Evolutionary conservation across 2,329 filamentous ascomycete species (phyloP).

Genomic region (Monosporascus sp.): DNA sequence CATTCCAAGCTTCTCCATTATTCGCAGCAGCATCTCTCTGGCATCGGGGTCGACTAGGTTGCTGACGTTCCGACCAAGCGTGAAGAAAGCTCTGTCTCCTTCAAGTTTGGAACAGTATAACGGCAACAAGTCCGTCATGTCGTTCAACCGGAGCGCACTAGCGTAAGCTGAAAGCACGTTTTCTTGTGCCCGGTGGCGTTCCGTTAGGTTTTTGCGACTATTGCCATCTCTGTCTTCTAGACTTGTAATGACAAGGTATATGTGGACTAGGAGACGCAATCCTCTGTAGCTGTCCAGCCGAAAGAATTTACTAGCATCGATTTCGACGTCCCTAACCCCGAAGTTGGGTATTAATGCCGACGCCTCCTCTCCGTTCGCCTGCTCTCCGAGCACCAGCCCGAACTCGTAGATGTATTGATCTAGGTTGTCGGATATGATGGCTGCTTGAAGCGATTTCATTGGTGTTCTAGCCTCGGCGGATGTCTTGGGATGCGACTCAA

Average conservation of each 20-base stretch:
- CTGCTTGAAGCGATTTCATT: conserved; percentile 70
- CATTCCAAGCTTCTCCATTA: conserved; percentile 71
- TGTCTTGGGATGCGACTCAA: conserved; percentile 53
- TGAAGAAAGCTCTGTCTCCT: conserved; percentile 57
- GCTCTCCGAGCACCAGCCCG: conserved; percentile 44
- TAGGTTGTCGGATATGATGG: conserved; percentile 62
- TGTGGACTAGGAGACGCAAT: conserved; percentile 63
- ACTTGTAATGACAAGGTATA: conserved; percentile 59
- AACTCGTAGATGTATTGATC: conserved; percentile 54
- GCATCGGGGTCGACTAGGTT: conserved; percentile 61
- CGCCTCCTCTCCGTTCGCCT: conserved; percentile 36
- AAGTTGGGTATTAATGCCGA: conserved; percentile 40
- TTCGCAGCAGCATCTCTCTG: conserved; percentile 61
- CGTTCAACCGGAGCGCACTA: conserved; percentile 66
- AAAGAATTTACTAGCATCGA: conserved; percentile 44
- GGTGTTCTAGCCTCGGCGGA: conserved; percentile 56
- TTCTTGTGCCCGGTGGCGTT: conserved; percentile 51
- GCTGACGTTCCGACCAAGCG: conserved; percentile 71
- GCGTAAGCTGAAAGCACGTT: conserved; percentile 79
- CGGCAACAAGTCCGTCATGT: conserved; percentile 73
- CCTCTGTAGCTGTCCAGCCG: conserved; percentile 54
- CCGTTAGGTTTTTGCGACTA: conserved; percentile 28
- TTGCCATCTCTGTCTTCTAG: conserved; percentile 52
- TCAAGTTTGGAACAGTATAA: conserved; percentile 80
- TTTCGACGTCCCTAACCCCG: conserved; percentile 24